Evolutionary conservation across 164 flowering plant genomes (phyloP).

Genomic region (Echeveria elegans): DNA sequence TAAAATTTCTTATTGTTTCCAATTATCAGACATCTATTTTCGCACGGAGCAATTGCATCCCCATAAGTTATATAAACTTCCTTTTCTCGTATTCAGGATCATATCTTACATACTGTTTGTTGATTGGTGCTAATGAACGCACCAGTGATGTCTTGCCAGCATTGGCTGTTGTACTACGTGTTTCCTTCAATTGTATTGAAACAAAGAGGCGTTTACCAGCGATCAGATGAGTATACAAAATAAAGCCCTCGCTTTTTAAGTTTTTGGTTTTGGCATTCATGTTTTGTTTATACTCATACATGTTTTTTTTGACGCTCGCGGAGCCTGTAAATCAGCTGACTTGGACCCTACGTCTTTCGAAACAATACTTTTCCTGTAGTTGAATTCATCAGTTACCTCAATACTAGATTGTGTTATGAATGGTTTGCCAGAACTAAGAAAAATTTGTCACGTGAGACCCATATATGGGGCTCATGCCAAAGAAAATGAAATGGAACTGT

Average conservation of each 20-base stretch:
- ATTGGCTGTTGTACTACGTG: neutral
- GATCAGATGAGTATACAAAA: conserved; percentile 14
- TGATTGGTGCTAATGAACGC: conserved; percentile 18
- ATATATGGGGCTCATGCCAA: no score
- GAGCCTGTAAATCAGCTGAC: no score
- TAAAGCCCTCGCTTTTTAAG: conserved; percentile 5
- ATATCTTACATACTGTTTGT: conserved; percentile 15
- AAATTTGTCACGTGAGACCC: no score
- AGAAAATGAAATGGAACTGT: no score
- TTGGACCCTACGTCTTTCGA: no score
- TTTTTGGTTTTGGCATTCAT: neutral
- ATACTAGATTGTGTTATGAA: no score
- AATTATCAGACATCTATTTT: neutral
- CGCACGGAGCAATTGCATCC: neutral
- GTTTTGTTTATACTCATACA: no score
- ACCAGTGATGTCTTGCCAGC: neutral
- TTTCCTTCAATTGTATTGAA: neutral
- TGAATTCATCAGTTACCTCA: no score
- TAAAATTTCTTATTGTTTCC: neutral
- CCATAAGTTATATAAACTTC: conserved; percentile 12
- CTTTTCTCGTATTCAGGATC: conserved; percentile 11
- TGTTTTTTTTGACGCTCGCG: no score
- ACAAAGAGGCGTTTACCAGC: no score
- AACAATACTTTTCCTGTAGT: no score
- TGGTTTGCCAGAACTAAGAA: no score